These are phyloP conservation scores for Spiraea crenata DNA, from an alignment of 331 rosid genomes.

Conservation along the genomic window DNA sequence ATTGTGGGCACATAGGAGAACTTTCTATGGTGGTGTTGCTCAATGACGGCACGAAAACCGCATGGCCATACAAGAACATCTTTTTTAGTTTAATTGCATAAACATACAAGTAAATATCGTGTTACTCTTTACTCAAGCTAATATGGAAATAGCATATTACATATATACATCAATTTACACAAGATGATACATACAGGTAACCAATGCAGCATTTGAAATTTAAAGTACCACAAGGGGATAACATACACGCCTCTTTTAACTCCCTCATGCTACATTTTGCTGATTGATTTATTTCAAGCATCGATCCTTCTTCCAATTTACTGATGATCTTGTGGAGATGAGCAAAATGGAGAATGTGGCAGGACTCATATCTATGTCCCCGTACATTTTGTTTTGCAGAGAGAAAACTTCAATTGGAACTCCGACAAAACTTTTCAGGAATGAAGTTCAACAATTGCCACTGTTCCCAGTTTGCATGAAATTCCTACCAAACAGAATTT, in stretches of 20 bases:
- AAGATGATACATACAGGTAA: background rate
- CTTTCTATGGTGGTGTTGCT: no score
- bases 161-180: background rate
- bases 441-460: background rate
- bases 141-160: background rate
- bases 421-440: background rate
- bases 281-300: background rate
- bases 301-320: background rate
- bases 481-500: constrained; percentile 5
- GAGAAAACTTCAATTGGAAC: background rate
- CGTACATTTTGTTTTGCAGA: background rate
- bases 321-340: background rate
- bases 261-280: background rate
- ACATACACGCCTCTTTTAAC: background rate
- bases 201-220: background rate
- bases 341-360: constrained; percentile 1
- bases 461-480: constrained; percentile 7
- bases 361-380: background rate
- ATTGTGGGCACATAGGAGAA: no score
- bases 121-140: background rate
- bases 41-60: no score
- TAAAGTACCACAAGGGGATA: no score
- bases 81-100: no score
- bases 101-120: no score
- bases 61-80: no score